A percentile compares a stretch with the other conserved stretches of the same genome.
These are phyloP conservation scores for Heimioporus sp. DNA, from an alignment of 768 basidiomycete genomes.

Conservation along the genomic window DNA sequence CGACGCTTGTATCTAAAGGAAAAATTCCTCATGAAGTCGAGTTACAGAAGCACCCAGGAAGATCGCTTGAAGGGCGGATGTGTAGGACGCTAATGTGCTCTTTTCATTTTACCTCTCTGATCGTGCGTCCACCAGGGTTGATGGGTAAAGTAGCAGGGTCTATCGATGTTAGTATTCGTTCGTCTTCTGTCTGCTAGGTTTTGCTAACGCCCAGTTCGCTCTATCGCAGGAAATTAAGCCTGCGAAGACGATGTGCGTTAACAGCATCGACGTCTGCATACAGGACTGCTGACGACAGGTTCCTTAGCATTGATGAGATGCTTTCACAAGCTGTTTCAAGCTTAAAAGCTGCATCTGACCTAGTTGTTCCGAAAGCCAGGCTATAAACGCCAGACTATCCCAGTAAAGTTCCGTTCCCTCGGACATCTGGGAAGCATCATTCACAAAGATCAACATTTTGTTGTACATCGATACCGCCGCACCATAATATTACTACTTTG, in stretches of 20 bases:
- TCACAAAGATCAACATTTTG: too few relatives aligned
- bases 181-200: background rate
- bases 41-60: conserved; percentile 65
- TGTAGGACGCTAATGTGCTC: conserved; percentile 42
- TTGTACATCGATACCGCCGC: too few relatives aligned
- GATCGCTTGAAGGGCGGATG: conserved; percentile 52
- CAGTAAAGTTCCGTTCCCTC: too few relatives aligned
- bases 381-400: conserved; percentile 23
- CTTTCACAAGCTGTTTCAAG: conserved; percentile 65
- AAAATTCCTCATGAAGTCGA: conserved; percentile 77
- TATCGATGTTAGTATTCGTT: conserved; percentile 46
- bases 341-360: conserved; percentile 43
- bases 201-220: conserved; percentile 5
- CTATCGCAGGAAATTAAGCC: conserved; percentile 67
- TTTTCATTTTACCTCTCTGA: conserved; percentile 1
- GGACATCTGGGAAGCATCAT: too few relatives aligned
- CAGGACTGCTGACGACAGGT: conserved; percentile 7
- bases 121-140: conserved; percentile 45
- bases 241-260: conserved; percentile 76
- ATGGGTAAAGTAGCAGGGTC: conserved; percentile 80
- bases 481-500: too few relatives aligned
- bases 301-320: conserved; percentile 73
- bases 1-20: conserved; percentile 55
- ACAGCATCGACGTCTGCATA: background rate
- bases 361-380: conserved; percentile 48